Evolutionary conservation across 2,329 filamentous ascomycete species (phyloP), one percentile per base, ranked within the genome.

Genomic region (Aspergillus uvarum): DNA sequence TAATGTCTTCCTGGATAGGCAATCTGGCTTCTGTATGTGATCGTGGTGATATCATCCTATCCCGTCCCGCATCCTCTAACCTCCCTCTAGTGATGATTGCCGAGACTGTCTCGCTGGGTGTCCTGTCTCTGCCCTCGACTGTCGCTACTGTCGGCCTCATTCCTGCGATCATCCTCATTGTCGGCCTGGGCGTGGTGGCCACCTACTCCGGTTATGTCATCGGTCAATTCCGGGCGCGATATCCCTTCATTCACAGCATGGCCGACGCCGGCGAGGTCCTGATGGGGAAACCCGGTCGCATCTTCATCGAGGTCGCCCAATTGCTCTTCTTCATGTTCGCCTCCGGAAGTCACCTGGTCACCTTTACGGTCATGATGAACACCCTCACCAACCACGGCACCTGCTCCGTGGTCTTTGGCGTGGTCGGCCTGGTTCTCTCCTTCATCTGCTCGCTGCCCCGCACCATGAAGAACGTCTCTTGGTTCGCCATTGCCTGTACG

Each of bases 331-430:
- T 90, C 38, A 78, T 88, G 63, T 89, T 91, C 76, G 84, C 89
- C 61, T 86, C 88, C 73, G 87, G 83, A 35, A 88, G 87, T 16
- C 89, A 91, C 74, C 82, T 89, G 58, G 76, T 90, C 63, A 89
- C 87, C 0, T 89, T 89, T 64, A 83, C 83, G 38, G 87, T 90
- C 67, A 88, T 88, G 72, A 83, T 90, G 74, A 86, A 86, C 66
- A 86, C 82, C 55, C 77, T 91, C 42, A 87, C 86, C 12, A 75
- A 84, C 2, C 82, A 88, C 62, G 83, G 80, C 1, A 81, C 82
- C 0, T 90, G 87, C 73, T 87, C 85, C 4, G 84, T 89, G 58
- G 77, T 85, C 2, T 89, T 85, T 75, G 83, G 81, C 5, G 76
- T 85, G 16, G 76, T 87, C 2, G 87, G 85, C 0, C 68, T 87